These are phyloP conservation scores for Chaetothyriales sp. DNA, from an alignment of 2,329 filamentous ascomycete species.

Conservation along the genomic window DNA sequence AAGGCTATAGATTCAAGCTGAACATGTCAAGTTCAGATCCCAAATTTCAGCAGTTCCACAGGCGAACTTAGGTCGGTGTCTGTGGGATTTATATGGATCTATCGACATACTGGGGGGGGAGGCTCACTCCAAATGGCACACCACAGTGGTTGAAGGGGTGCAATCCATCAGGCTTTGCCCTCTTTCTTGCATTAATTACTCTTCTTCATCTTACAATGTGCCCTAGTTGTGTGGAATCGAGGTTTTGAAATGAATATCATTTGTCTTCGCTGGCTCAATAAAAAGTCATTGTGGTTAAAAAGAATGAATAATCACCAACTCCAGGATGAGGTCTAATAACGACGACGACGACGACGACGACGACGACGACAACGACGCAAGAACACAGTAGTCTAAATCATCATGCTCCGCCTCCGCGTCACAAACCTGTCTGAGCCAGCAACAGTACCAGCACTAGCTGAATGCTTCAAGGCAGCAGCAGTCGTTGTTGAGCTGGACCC, in stretches of 20 bases:
- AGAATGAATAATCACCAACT: background rate
- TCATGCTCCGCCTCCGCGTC: constrained; percentile 14
- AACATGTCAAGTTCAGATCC: too few relatives aligned
- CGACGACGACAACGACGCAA: background rate
- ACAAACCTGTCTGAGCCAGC: constrained; percentile 10
- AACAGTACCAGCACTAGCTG: too few relatives aligned
- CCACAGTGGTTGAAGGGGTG: too few relatives aligned
- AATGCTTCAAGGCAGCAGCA: constrained; percentile 12
- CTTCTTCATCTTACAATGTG: background rate
- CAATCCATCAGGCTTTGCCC: too few relatives aligned
- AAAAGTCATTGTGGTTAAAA: background rate
- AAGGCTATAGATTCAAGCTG: too few relatives aligned
- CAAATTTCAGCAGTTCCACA: too few relatives aligned
- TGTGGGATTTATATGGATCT: too few relatives aligned
- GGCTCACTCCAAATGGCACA: too few relatives aligned
- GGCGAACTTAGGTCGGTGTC: too few relatives aligned
- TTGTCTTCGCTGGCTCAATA: background rate
- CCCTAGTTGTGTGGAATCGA: background rate
- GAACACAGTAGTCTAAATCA: constrained; percentile 7
- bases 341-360: background rate
- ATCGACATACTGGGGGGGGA: too few relatives aligned
- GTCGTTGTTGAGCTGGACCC: constrained; percentile 23
- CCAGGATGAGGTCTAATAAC: background rate
- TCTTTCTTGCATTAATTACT: too few relatives aligned
- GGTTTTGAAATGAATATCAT: background rate